These are phyloP conservation scores for Penicillium hesseltinei DNA, from an alignment of 2,329 filamentous ascomycete species.

Conservation along the genomic window DNA sequence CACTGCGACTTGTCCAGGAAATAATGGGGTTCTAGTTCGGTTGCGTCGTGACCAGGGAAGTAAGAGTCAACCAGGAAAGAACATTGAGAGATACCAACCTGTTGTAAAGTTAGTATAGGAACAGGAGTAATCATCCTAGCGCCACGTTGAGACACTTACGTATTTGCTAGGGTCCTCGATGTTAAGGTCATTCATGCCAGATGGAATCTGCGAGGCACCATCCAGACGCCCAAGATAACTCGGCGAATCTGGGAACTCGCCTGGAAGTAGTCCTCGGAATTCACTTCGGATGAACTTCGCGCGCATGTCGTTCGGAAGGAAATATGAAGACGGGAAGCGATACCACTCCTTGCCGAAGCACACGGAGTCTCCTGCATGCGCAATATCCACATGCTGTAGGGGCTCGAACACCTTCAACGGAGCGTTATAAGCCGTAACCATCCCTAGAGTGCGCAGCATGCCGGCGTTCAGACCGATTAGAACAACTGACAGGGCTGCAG, in stretches of 20 bases:
- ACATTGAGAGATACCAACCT: conserved; percentile 70
- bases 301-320: conserved; percentile 76
- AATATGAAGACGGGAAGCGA: conserved; percentile 90
- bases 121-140: neutral
- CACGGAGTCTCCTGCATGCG: conserved; percentile 64
- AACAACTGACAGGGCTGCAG: conserved; percentile 59
- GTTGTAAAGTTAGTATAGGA: conserved; percentile 15
- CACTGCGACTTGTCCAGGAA: conserved; percentile 70
- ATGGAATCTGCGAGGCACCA: conserved; percentile 78
- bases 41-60: conserved; percentile 60
- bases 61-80: conserved; percentile 85
- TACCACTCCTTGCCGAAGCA: conserved; percentile 99
- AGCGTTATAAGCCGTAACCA: conserved; percentile 78
- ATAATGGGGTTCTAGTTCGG: conserved; percentile 76
- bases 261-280: conserved; percentile 83
- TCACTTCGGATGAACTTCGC: conserved; percentile 90
- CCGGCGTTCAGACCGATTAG: conserved; percentile 65
- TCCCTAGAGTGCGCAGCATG: conserved; percentile 69
- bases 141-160: conserved; percentile 47
- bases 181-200: conserved; percentile 90
- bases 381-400: conserved; percentile 51
- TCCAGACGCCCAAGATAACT: conserved; percentile 70
- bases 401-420: conserved; percentile 64
- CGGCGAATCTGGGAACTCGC: conserved; percentile 77
- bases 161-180: conserved; percentile 86